Conservation (phyloP, 2,329 filamentous ascomycete species). For the Trematosphaeria pertusa region DNA sequence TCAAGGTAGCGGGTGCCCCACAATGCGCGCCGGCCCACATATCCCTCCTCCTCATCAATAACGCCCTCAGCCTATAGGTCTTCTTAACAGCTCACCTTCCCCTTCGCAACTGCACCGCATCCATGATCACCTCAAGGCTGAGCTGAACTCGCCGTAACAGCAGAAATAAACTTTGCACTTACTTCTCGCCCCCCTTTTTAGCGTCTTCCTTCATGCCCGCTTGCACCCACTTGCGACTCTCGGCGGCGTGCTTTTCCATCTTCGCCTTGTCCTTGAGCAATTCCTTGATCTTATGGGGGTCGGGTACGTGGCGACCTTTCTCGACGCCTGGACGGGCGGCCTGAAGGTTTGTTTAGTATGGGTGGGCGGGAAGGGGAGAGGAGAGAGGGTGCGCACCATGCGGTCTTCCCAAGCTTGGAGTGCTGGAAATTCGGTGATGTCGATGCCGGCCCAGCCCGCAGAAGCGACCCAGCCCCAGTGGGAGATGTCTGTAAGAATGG, state of each 20-base stretch:
- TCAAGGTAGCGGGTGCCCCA: no score
- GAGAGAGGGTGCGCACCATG: conserved; percentile 51
- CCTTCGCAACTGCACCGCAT: no score
- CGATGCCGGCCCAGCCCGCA: conserved; percentile 66
- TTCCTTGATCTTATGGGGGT: conserved; percentile 67
- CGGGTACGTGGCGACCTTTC: conserved; percentile 77
- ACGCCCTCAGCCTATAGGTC: no score
- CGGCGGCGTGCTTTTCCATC: conserved; percentile 62
- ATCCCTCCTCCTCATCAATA: no score
- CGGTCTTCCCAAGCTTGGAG: conserved; percentile 79
- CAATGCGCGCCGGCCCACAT: no score
- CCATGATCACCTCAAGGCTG: no score
- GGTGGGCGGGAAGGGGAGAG: not conserved
- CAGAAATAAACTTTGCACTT: no score
- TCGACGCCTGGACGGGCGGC: conserved; percentile 73
- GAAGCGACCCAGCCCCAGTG: conserved; percentile 78
- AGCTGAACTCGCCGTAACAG: no score
- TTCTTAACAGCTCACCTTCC: no score
- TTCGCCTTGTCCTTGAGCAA: conserved; percentile 64
- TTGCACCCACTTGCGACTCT: conserved; percentile 70
- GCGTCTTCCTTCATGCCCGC: conserved; percentile 71
- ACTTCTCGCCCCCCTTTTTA: conserved; percentile 35
- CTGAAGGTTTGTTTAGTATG: conserved; percentile 2
- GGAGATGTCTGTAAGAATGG: conserved; percentile 67
- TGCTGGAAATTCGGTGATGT: conserved; percentile 76